These are phyloP conservation scores for Calonectria honghensis DNA, from an alignment of 2,329 filamentous ascomycete species.

Conservation along the genomic window DNA sequence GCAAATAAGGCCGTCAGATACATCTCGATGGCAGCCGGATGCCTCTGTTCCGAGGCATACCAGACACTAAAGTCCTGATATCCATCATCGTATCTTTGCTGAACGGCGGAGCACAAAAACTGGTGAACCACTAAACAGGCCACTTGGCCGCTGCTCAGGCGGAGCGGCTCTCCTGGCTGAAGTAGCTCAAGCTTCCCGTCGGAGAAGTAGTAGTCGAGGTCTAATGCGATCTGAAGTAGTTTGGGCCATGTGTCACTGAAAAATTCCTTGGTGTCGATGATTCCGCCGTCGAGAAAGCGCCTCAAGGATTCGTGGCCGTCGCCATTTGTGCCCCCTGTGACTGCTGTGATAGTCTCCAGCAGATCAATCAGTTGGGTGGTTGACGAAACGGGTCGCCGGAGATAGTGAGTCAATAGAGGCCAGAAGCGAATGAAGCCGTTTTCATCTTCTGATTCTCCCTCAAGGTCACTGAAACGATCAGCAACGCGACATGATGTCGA, in stretches of 20 bases:
- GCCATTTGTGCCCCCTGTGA: constrained; percentile 43
- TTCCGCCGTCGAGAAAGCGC: background rate
- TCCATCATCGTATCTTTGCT: constrained; percentile 51
- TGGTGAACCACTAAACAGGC: constrained; percentile 59
- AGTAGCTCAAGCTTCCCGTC: constrained; percentile 46
- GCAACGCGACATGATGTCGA: constrained; percentile 47
- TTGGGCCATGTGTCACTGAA: constrained; percentile 50
- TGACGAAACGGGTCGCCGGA: constrained; percentile 39
- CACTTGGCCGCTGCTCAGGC: constrained; percentile 51
- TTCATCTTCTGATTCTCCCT: constrained; percentile 46
- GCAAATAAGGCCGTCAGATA: constrained; percentile 57
- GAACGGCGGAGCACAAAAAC: constrained; percentile 54
- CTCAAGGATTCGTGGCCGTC: constrained; percentile 52
- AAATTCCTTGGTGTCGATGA: constrained; percentile 28
- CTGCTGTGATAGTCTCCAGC: constrained; percentile 56
- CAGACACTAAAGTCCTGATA: constrained; percentile 60
- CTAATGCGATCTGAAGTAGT: constrained; percentile 49
- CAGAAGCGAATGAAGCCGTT: constrained; percentile 53
- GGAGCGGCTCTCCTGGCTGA: constrained; percentile 35
- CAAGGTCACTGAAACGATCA: constrained; percentile 58
- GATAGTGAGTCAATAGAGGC: constrained; percentile 52
- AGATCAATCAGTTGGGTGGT: constrained; percentile 50
- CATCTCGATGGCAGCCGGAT: constrained; percentile 54
- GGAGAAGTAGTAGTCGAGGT: constrained; percentile 49
- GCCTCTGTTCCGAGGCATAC: constrained; percentile 58